Base-by-base conservation (phyloP, 1,284 basidiomycete species). In the Sporisorium exsertum region DNA sequence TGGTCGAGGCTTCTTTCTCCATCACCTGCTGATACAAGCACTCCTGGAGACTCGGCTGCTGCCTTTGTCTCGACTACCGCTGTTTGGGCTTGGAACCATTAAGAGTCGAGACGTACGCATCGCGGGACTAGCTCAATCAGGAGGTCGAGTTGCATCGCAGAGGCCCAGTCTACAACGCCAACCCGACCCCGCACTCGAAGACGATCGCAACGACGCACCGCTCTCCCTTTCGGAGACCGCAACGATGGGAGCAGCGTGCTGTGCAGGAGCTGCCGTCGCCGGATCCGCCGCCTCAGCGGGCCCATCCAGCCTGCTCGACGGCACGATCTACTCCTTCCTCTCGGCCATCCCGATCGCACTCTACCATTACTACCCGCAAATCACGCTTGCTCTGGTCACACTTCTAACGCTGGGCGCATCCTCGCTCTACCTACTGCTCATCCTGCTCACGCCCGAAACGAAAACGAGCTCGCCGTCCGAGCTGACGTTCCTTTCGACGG, bases 241-340 rank as follows among this genome's bases (percentile, higher is more conserved):
- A 24, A 37, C 13, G 6, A 77, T 77, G 74, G 74, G 74, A 16
- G 74, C 74, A n/a, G 74, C 74, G 22, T 77, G 74, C 59, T 77
- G 74, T 52, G 74, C 69, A 45, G 70, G 74, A 8, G 60, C 65
- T 7, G 74, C 69, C 2, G 13, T 72, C 5, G 53, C 63, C 24
- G 69, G 74, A 2, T 47, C 47, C 0, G 68, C 60, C 13, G 55
- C 59, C 15, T 51, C 52, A 7, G 64, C 64, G 2, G 56, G 47
- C 2, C 56, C 68, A 0, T 49, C 65, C 6, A 45, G 62, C 2
- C 16, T 69, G 9, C n/a, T 71, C 43, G 73, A 76, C 27, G 68
- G 68, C 2, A 71, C 72, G 15, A 47, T 70, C 27, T 60, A 56
- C 60, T 52, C 54, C 15, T 67, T 75, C 51, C 52, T 76, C 27